Base-by-base conservation (phyloP, 768 basidiomycete genomes). In the Psilocybe cyanescens region DNA sequence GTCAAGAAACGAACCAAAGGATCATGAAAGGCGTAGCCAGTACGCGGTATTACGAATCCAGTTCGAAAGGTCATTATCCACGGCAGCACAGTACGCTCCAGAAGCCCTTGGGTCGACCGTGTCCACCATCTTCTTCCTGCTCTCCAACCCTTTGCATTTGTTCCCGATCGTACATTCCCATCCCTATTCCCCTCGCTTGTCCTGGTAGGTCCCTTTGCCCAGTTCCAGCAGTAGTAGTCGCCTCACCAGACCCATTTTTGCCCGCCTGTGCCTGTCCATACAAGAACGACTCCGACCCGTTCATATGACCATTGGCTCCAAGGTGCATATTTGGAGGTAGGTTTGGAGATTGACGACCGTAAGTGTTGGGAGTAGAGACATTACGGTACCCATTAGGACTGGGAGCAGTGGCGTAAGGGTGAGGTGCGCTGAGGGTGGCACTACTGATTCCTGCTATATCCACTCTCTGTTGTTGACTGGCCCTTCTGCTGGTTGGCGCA, bases 401-500 rank as follows among this genome's bases (percentile, higher is more conserved):
- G 5, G 87, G 84, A 6, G 86, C 84, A 37, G 83, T 79, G 8
- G 90, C 91, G 59, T 92, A 93, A 33, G 91, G 91, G 70, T 93
- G 91, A 31, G 87, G 81, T 8, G 81, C 76, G 17, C 81, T 75
- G 44, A 88, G 79, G 8, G 80, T 81, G 3, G 75, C 65, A 58
- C 75, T 79, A 16, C 62, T 69, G 30, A 74, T 67, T 24, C 77
- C 76, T 31, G 71, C 78, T 16, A 70, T 68, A 33, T 83, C 82
- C 29, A 47, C 57, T 57, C 82, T 78, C 57, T 83, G 83, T 55
- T 83, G 85, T 69, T 90, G 88, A 68, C 91, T 91, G 3, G 81
- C 81, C 41, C 91, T 85, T 55, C 90, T 83, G 68, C 86, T 86
- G 7, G 81, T 79, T 12, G 91, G 85, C 14, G 85, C 80, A n/a